Evolutionary conservation across 345 rosid species (phyloP).

Genomic region (Populus tremula): DNA sequence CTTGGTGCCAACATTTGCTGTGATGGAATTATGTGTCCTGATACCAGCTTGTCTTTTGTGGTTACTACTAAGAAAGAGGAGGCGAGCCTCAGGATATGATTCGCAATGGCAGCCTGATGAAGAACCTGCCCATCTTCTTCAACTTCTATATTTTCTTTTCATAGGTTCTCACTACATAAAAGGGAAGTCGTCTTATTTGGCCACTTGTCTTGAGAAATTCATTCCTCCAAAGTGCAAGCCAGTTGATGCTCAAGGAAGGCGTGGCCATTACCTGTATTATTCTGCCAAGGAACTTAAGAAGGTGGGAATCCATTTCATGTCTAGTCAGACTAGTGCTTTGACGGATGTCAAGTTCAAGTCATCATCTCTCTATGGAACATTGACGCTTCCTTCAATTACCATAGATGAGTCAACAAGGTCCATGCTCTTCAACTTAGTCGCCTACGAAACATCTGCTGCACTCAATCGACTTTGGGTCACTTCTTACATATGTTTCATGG

Average conservation of each 20-base stretch:
- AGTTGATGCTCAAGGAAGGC: no score
- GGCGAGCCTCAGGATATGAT: no score
- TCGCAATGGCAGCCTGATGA: no score
- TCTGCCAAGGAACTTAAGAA: neutral
- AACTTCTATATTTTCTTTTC: neutral
- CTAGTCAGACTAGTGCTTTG: neutral
- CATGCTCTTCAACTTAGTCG: conserved; percentile 5
- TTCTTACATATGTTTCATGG: conserved; percentile 20
- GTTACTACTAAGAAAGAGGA: no score
- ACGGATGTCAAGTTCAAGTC: neutral
- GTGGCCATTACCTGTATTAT: neutral
- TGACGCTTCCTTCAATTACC: conserved; percentile 14
- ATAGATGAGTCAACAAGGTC: conserved; percentile 16
- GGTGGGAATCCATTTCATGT: neutral
- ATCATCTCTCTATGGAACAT: neutral
- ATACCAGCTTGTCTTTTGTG: no score
- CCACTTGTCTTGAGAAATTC: no score
- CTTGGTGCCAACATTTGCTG: no score
- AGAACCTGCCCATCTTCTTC: neutral
- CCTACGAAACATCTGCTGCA: conserved; percentile 17
- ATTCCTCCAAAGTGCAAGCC: no score
- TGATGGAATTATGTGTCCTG: no score
- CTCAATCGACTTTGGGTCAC: neutral
- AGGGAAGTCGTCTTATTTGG: no score
- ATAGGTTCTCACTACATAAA: no score